Evolutionary conservation across 352 stramenopile genomes (phyloP), one percentile per base, ranked within the genome.

Genomic region (Hyaloperonospora arabidopsidis): DNA sequence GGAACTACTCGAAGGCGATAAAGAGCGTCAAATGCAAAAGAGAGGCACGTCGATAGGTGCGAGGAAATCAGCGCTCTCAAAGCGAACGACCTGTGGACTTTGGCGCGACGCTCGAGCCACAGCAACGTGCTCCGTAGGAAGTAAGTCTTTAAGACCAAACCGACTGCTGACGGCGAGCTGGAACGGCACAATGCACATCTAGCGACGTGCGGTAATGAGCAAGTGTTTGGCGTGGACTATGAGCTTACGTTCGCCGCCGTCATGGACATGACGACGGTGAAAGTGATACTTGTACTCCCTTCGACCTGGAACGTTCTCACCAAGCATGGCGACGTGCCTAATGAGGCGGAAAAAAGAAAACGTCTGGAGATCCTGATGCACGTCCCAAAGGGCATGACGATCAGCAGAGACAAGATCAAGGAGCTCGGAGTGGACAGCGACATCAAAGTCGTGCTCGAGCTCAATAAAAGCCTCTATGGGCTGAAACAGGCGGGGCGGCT

Each of bases 401-500:
- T 68, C 38, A 38, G 36, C 0, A 21, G 40, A 0, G 12, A 25
- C 21, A 35, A 23, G 17, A 13, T 21, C 1, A 34, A 29, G 45
- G 34, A 41, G 19, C 32, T 59, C 10, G 47, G 51, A 12, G 57
- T 67, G 0, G 13, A 7, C 5, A 49, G 34, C 14, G 13, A 22
- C 7, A 15, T 23, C 1, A 46, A 71, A 21, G 21, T 69, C 0
- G 43, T 22, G n/a, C 35, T 68, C 35, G n/a, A 45, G 2, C 22
- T 74, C 0, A 21, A 55, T 15, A 67, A 69, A 10, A 65, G 54
- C 10, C 35, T 76, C 0, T 76, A 76, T 29, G 58, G 67, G 0
- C 35, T 73, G 0, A 67, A 70, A 32, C 61, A 71, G 23, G 60
- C 58, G 0, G 61, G 67, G 12, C n/a, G 65, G 0, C 29, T 74